Base-by-base conservation (phyloP, 345 rosid genomes). In the Sisymbrium irio region DNA sequence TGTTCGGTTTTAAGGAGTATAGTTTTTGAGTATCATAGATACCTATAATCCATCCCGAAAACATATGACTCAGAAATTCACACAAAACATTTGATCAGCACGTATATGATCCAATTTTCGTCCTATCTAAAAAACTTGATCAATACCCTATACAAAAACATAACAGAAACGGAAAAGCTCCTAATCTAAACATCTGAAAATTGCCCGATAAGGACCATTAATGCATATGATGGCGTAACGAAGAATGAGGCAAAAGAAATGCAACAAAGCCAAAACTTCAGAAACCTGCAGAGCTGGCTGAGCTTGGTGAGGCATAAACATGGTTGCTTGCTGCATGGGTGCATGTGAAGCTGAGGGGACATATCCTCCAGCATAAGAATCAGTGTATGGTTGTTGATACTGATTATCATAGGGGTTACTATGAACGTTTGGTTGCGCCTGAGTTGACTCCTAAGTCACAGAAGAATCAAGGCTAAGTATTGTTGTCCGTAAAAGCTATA, bases 221-320 rank as follows among this genome's bases (percentile, higher is more conserved):
- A 46, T 37, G 62, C 68, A 77, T n/a, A n/a, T 40, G 47, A 39
- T 47, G 61, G 33, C 57, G 67, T 15, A 50, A 49, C 33, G 22
- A 40, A 40, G 25, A 65, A 47, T n/a, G 53, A 32, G 39, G 15
- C 54, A 42, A 57, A 64, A 14, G 10, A 71, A 57, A 64, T 70
- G 62, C 36, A 65, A 42, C 50, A 65, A 49, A 37, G 57, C 25
- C 40, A 64, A 64, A 58, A 77, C 19, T 71, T 59, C 35, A 76
- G 37, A 65, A 83, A 96, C 97, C 96, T 83, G 91, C 10, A 81
- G 73, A 56, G 73, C 79, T 74, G 81, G 89, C 79, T 87, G 83
- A 53, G 86, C 74, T 62, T 74, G 88, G n/a, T 88, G 82, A 72
- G 92, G 97, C 83, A 93, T 78, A 79, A 81, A 88, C 85, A 88